These are phyloP conservation scores for Aureobasidium sp. DNA, from an alignment of 2,329 filamentous ascomycete species.

Conservation along the genomic window DNA sequence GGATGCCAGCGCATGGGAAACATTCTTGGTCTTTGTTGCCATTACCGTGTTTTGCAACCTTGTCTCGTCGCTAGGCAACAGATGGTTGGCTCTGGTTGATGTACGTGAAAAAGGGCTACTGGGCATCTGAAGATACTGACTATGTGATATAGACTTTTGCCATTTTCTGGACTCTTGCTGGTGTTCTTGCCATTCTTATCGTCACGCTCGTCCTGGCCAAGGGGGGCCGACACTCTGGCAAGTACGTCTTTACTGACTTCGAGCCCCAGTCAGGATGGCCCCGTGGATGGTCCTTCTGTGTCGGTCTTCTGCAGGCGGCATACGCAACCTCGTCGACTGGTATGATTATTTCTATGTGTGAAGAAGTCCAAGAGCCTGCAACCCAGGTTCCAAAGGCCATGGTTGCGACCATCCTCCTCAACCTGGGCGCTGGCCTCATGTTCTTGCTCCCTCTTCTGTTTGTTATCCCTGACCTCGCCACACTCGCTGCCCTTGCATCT, in stretches of 20 bases:
- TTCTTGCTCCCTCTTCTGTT: constrained; percentile 65
- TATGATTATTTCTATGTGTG: constrained; percentile 75
- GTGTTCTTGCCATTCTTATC: constrained; percentile 59
- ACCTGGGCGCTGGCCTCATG: constrained; percentile 58
- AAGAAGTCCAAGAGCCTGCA: constrained; percentile 60
- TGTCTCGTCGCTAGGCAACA: constrained; percentile 47
- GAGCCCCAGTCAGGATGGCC: constrained; percentile 63
- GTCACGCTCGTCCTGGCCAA: constrained; percentile 60
- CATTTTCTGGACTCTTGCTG: constrained; percentile 68
- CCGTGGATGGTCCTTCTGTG: constrained; percentile 63
- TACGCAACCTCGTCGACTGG: constrained; percentile 70
- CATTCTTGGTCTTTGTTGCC: constrained; percentile 44
- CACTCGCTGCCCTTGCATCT: constrained; percentile 41
- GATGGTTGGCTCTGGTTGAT: constrained; percentile 54
- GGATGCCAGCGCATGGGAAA: constrained; percentile 37
- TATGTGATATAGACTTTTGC: constrained; percentile 53
- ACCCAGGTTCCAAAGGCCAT: constrained; percentile 67
- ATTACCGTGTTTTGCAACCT: constrained; percentile 46
- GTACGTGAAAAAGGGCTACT: constrained; percentile 41
- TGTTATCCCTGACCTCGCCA: constrained; percentile 57
- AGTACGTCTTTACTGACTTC: constrained; percentile 62
- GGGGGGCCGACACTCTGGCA: constrained; percentile 56
- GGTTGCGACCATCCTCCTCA: constrained; percentile 59
- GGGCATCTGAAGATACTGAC: neutral
- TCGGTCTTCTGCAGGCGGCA: constrained; percentile 64